Evolutionary conservation across 2,329 filamentous ascomycete species (phyloP).

Genomic region (Chaetomium sp.): DNA sequence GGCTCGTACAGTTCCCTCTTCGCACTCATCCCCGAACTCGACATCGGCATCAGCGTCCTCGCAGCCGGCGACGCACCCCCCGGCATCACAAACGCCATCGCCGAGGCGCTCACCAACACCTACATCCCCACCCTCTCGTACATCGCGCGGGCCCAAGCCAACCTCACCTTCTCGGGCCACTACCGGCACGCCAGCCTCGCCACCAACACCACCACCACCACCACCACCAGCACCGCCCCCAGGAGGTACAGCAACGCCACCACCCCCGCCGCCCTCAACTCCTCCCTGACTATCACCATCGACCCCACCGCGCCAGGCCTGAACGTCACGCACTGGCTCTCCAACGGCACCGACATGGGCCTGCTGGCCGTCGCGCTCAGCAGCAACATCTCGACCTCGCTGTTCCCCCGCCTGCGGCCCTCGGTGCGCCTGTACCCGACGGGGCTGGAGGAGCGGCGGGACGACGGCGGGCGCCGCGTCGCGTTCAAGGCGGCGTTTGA

Average conservation of each 20-base stretch:
- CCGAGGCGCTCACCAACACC: constrained; percentile 39
- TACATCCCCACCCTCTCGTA: constrained; percentile 39
- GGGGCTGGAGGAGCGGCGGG: constrained; percentile 36
- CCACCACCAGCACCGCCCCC: background rate
- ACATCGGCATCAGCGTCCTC: constrained; percentile 41
- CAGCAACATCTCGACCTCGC: constrained; percentile 34
- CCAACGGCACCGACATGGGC: constrained; percentile 41
- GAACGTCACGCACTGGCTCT: constrained; percentile 39
- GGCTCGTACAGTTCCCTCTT: constrained; percentile 40
- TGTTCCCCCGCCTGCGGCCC: constrained; percentile 34
- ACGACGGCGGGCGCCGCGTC: constrained; percentile 35
- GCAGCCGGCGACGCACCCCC: constrained; percentile 38
- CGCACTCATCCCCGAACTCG: constrained; percentile 41
- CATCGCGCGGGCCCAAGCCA: constrained; percentile 37
- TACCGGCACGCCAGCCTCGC: constrained; percentile 32
- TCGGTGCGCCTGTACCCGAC: constrained; percentile 41
- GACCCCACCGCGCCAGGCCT: constrained; percentile 38
- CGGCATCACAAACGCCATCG: constrained; percentile 37
- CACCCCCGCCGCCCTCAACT: constrained; percentile 32
- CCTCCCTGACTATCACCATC: constrained; percentile 38
- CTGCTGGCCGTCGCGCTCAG: constrained; percentile 30
- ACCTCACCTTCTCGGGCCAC: constrained; percentile 35
- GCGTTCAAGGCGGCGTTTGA: constrained; percentile 44
- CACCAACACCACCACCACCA: constrained; percentile 6
- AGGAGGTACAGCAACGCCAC: too few species aligned